Evolutionary conservation across 257 asterid genomes (phyloP).

Genomic region (Solanum commersonii): DNA sequence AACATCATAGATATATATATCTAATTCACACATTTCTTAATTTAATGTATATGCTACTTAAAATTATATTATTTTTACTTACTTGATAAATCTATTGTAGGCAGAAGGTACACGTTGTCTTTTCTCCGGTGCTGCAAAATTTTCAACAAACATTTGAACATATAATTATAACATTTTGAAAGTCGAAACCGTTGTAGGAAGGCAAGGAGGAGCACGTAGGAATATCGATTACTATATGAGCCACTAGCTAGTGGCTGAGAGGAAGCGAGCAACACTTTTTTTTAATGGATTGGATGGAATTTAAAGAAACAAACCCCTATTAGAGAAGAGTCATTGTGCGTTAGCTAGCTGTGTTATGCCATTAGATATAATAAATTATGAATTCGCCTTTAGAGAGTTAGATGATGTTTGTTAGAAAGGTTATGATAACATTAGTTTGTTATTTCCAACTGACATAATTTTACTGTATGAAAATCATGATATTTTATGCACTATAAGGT

Average conservation of each 20-base stretch:
- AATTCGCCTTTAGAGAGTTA: neutral
- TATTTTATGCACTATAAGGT: neutral
- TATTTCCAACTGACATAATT: neutral
- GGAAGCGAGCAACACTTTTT: neutral
- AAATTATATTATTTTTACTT: constrained; percentile 13
- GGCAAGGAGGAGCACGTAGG: neutral
- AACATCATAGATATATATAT: neutral
- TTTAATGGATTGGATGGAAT: neutral
- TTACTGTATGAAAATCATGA: neutral
- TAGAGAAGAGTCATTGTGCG: neutral
- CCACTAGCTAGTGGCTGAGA: neutral
- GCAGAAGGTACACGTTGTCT: constrained; percentile 91
- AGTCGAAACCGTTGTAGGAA: neutral
- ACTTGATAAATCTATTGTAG: constrained; percentile 86
- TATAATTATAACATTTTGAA: neutral
- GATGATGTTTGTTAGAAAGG: neutral
- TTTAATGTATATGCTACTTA: neutral
- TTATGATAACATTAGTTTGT: neutral
- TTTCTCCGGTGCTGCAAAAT: constrained; percentile 70
- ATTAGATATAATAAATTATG: neutral
- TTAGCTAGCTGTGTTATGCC: neutral
- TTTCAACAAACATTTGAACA: neutral
- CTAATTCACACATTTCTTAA: neutral
- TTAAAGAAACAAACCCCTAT: neutral
- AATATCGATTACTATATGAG: neutral